Evolutionary conservation across 306 rosid species (phyloP).

Genomic region (Rubus parviflorus): DNA sequence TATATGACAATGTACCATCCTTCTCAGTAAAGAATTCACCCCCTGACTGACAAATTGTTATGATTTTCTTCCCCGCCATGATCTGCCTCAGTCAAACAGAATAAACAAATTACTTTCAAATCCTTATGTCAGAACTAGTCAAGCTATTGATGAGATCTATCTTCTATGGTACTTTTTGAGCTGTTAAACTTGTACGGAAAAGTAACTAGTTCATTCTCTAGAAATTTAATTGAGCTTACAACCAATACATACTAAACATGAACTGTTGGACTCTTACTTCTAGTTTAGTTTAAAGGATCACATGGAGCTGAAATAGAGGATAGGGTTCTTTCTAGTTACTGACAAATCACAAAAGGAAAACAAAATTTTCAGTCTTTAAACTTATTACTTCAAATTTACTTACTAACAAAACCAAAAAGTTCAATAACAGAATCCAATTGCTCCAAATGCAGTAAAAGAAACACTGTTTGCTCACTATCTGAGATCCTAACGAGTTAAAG

Average conservation of each 20-base stretch:
- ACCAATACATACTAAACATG: neutral
- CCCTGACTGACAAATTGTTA: conserved; percentile 91
- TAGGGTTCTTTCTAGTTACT: neutral
- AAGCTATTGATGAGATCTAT: neutral
- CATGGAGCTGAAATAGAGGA: neutral
- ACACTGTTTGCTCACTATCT: neutral
- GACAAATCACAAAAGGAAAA: neutral
- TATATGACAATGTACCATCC: conserved; percentile 70
- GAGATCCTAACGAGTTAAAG: conserved; percentile 7
- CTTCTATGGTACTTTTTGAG: neutral
- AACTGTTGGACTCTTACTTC: neutral
- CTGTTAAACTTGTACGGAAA: neutral
- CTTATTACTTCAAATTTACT: neutral
- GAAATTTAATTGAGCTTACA: neutral
- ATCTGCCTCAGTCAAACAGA: conserved; percentile 39
- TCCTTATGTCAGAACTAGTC: neutral
- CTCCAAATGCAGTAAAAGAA: neutral
- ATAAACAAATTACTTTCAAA: neutral
- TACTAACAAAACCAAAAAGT: neutral
- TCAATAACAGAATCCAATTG: neutral
- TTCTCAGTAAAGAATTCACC: conserved; percentile 69
- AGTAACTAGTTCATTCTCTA: neutral
- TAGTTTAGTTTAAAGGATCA: neutral
- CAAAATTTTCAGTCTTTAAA: neutral
- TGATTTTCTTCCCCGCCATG: conserved; percentile 69